These are phyloP conservation scores for Hippophae gyantsensis DNA, from an alignment of 306 rosid genomes.

Conservation along the genomic window DNA sequence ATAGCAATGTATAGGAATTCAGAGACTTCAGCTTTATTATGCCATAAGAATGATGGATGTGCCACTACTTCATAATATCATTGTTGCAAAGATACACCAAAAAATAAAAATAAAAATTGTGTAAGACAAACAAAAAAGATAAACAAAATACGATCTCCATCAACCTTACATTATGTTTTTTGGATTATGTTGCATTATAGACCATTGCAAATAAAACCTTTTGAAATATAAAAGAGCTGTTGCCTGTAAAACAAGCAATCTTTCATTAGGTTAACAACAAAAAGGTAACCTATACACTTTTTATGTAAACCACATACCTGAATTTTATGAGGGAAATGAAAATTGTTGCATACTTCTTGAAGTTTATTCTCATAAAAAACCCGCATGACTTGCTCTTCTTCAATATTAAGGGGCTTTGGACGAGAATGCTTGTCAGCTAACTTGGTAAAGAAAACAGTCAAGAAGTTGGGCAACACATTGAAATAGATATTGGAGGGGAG, in stretches of 20 bases:
- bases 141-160: slow-evolving; percentile 1
- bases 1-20: neutral
- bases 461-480: slow-evolving; percentile 3
- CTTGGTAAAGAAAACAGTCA: slow-evolving; percentile 12
- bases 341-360: slow-evolving; percentile 77
- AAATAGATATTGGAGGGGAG: neutral
- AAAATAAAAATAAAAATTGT: no score
- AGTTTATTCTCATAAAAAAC: slow-evolving; percentile 47
- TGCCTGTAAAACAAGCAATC: slow-evolving; percentile 55
- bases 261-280: slow-evolving; percentile 9
- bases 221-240: slow-evolving; percentile 86
- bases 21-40: no score
- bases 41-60: no score
- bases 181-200: slow-evolving; percentile 91
- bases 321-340: slow-evolving; percentile 82
- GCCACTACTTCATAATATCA: neutral
- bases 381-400: slow-evolving; percentile 49
- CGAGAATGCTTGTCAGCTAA: slow-evolving; percentile 76
- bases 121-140: slow-evolving; percentile 4
- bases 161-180: slow-evolving; percentile 77
- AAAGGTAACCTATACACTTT: neutral
- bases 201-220: slow-evolving; percentile 91
- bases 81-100: no score
- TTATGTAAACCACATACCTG: slow-evolving; percentile 43
- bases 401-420: slow-evolving; percentile 54